Conservation (phyloP, 257 asterid species). For the Jacaranda mimosifolia region DNA sequence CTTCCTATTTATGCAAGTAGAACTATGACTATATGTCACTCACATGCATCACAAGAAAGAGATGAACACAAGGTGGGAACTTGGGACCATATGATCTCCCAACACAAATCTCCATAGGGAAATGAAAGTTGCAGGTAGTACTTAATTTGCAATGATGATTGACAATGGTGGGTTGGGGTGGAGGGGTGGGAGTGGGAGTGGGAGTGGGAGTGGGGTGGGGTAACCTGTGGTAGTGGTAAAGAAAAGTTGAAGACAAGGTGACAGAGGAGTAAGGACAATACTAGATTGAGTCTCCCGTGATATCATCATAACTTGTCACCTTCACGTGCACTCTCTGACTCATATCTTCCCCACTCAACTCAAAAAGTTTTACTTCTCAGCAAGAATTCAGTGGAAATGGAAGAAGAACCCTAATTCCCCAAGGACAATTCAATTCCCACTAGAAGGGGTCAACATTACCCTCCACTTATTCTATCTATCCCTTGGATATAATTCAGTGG, state of each 20-base stretch:
- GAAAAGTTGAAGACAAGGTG: background rate
- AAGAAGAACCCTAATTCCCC: too few species aligned
- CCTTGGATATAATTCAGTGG: too few species aligned
- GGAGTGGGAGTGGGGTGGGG: too few species aligned
- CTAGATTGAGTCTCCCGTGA: slow-evolving; percentile 43
- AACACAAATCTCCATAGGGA: background rate
- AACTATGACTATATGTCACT: too few species aligned
- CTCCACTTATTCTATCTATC: too few species aligned
- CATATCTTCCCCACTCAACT: background rate
- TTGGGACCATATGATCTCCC: background rate
- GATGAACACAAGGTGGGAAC: background rate
- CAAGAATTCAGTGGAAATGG: background rate
- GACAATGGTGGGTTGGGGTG: background rate
- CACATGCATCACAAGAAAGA: too few species aligned
- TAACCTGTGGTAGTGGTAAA: background rate
- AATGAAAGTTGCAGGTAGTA: background rate
- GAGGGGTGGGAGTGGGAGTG: background rate
- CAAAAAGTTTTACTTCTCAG: background rate
- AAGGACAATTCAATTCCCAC: too few species aligned
- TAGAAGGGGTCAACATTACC: too few species aligned
- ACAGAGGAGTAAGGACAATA: slow-evolving; percentile 19
- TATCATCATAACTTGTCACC: background rate
- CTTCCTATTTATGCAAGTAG: too few species aligned
- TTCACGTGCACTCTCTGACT: slow-evolving; percentile 31
- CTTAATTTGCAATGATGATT: background rate